Evolutionary conservation across 1,139 yeast genomes (phyloP), one percentile per base, ranked within the genome.

Genomic region (Yamadazyma diddensiae): DNA sequence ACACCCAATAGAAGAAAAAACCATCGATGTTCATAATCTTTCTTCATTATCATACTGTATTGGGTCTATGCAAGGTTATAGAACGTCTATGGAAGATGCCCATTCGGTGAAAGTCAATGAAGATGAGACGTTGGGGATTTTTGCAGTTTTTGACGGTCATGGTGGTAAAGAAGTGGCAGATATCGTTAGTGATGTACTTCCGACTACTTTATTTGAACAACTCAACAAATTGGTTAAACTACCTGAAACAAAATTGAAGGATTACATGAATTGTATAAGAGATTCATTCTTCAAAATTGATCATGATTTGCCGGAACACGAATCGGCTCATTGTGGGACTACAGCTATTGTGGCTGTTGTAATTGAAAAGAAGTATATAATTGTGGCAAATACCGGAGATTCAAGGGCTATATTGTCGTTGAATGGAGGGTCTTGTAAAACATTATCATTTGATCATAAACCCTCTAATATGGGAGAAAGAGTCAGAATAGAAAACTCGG

Each of bases 91-190:
- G 79, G 94, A 83, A 49, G 94, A 83, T 55, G 85, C 90, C 4
- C 85, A 79, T 52, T 70, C 71, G 55, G 61, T 71, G 33, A 53
- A 52, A 43, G 50, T 71, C 26, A 62, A 60, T 39, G 70, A 64
- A 38, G 62, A 62, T 44, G 73, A 68, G 42, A 38, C 54, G 26
- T 50, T 82, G 24, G 79, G 81, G 24, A 68, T 82, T 6, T 81
- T 79, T 53, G 87, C 82, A 1, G 84, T 83, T 3, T 83, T 80
- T 55, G 94, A 83, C 53, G 94, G 94, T 3, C 94, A 83, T 52
- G 94, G 94, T 2, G 90, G 90, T 13, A 65, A 70, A 11, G 67
- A 69, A 20, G 70, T 84, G 24, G 79, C 90, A 1, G 69, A 68
- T 26, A 74, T 62, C 44, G 59, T 82, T 3, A 65, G 78, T 26